Conservation (phyloP, 2,329 filamentous ascomycete species). For the Immersiporthe knoxdaviesiana region DNA sequence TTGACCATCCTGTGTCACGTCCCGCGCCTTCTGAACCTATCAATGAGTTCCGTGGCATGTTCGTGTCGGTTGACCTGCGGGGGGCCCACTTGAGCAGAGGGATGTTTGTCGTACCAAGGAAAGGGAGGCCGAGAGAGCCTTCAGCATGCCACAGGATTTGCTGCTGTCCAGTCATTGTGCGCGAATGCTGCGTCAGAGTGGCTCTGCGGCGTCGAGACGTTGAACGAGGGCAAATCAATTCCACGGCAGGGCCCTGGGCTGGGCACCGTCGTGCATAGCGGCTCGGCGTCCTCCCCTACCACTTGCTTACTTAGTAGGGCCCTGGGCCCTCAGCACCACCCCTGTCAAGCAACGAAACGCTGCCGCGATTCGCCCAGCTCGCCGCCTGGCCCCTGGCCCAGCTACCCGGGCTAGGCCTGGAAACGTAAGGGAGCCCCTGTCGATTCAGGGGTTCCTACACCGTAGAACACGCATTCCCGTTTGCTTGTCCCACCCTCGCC, state of each 20-base stretch:
- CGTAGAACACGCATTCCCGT: not conserved
- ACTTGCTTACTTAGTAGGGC: no score
- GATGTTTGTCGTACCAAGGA: not conserved
- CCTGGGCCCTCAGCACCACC: constrained; percentile 4
- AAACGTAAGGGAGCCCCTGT: not conserved
- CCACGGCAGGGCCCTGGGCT: not conserved
- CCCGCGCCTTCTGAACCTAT: not conserved
- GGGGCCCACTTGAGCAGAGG: not conserved
- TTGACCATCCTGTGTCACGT: not conserved
- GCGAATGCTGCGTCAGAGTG: not conserved
- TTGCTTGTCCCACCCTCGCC: no score
- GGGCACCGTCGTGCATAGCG: constrained; percentile 9
- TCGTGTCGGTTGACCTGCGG: not conserved
- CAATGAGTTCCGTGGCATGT: not conserved
- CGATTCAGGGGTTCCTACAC: constrained; percentile 1
- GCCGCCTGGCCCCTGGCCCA: not conserved
- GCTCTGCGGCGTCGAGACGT: not conserved
- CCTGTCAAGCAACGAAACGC: constrained; percentile 13
- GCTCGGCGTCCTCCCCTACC: constrained; percentile 1
- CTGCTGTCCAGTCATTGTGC: constrained; percentile 6
- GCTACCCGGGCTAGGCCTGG: not conserved
- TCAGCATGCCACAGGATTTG: not conserved
- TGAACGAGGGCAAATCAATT: constrained; percentile 12
- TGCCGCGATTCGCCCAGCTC: constrained; percentile 4
- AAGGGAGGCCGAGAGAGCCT: not conserved